Evolutionary conservation across 225 moss, liverwort and hornwort genomes (phyloP).

Genomic region (Physcomitrellopsis africana): DNA sequence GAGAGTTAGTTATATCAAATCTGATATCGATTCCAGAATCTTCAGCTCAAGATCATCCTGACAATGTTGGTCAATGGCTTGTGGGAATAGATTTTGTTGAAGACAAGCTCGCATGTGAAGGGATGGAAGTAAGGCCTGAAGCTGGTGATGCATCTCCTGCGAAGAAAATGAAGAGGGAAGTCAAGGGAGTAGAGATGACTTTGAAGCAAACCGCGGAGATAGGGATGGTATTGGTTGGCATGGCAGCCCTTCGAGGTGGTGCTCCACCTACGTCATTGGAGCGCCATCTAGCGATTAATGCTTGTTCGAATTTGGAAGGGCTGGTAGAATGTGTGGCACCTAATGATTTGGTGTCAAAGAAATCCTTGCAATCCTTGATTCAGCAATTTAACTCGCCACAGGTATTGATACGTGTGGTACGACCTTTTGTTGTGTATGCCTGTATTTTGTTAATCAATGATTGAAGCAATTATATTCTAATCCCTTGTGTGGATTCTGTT

Average conservation of each 20-base stretch:
- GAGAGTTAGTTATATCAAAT: constrained; percentile 43
- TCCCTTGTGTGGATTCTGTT: neutral
- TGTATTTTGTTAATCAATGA: constrained; percentile 16
- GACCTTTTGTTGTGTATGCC: constrained; percentile 13
- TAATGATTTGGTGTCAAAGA: constrained; percentile 67
- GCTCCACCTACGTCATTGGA: constrained; percentile 67
- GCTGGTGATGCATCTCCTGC: constrained; percentile 34
- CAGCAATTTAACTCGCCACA: constrained; percentile 51
- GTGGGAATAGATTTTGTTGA: constrained; percentile 21
- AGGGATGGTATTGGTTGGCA: constrained; percentile 77
- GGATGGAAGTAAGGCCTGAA: constrained; percentile 34
- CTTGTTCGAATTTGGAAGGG: constrained; percentile 68
- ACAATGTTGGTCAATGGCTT: constrained; percentile 33
- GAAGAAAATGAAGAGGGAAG: constrained; percentile 43
- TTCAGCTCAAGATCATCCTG: constrained; percentile 39
- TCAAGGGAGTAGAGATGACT: constrained; percentile 50
- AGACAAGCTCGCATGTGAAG: constrained; percentile 31
- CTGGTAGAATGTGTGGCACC: constrained; percentile 76
- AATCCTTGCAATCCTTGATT: constrained; percentile 64
- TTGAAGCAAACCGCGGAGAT: constrained; percentile 87
- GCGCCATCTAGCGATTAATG: constrained; percentile 68
- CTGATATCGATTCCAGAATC: constrained; percentile 31
- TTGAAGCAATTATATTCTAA: neutral
- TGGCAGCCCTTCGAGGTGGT: constrained; percentile 84
- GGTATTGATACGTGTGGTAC: constrained; percentile 28